Base-by-base conservation (phyloP, 1,139 yeast genomes). In the Blastobotrys proliferans region DNA sequence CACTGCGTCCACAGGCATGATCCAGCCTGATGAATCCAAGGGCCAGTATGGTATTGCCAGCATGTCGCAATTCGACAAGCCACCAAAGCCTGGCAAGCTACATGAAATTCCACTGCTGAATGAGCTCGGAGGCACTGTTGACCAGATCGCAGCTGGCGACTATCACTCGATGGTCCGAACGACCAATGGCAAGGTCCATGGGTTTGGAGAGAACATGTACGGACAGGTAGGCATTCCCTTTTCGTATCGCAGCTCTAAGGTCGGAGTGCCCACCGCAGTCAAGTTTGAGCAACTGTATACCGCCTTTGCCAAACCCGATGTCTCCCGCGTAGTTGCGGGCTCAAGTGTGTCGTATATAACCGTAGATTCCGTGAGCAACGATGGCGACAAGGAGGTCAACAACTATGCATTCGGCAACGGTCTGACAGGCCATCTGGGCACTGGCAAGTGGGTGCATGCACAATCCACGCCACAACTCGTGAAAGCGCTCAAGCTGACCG, bases 21-120 rank as follows among this genome's bases (percentile, higher is more conserved):
- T 38, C 3, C 48, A 51, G 19, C 26, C 55, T 41, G 41, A 57
- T 11, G 62, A 75, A 63, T 73, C 82, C 31, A 58, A 58, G 52
- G 97, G 97, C 5, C 97, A 90, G 64, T 85, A 74, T 62, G 97
- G 97, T 11, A 62, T 85, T 17, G 94, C 95, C 0, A 63, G 68
- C 11, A 75, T 70, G 52, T 79, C 95, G 0, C 90, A 86, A 45
- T 79, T 77, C 53, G 79, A 71, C 43, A 48, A 52, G 4, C 67
- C 75, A 0, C 81, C 82, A 19, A 49, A 48, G 4, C 69, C 73
- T 3, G 72, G 73, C 44, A 56, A 56, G 50, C 65, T 59, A 53
- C 67, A 48, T 56, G 65, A 49, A 51, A 65, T 56, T 37, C 60
- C 48, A 50, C 56, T 62, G 14, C 52, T 68, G 46, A 55, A 47